A percentile compares a stretch with the other conserved stretches of the same genome.
phyloP scores from a whole-genome alignment of 495 filamentous ascomycete species.

The Viridothelium virens region DNA sequence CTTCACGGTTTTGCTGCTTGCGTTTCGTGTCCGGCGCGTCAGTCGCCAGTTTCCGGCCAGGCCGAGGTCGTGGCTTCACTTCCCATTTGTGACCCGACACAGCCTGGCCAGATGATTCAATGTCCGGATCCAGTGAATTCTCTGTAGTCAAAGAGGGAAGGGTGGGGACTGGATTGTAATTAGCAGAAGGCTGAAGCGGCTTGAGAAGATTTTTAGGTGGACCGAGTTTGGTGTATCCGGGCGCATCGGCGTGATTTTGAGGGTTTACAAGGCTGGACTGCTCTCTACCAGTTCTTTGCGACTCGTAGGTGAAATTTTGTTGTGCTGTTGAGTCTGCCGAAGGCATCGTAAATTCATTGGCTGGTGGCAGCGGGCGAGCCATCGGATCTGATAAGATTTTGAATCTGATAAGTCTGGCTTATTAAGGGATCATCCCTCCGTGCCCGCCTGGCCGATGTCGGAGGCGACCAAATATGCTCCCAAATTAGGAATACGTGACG shows the following conservation, averaged over 20 bases:
- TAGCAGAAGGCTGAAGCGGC: conserved; percentile 1
- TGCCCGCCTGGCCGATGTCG: conserved; percentile 5
- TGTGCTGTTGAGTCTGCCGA: neutral
- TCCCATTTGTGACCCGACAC: neutral
- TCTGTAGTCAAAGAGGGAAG: conserved; percentile 6
- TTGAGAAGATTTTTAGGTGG: conserved; percentile 2
- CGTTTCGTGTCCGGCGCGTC: conserved; percentile 87
- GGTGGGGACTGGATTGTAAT: neutral
- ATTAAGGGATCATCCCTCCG: too few species aligned
- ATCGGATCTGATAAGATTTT: conserved; percentile 9
- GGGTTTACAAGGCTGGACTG: neutral
- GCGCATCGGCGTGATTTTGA: neutral
- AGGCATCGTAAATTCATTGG: conserved; percentile 1
- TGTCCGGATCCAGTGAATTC: conserved; percentile 1
- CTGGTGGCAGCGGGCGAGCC: neutral
- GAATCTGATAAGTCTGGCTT: conserved; percentile 4
- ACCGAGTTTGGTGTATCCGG: neutral
- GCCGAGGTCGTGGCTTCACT: conserved; percentile 34
- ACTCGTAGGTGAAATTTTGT: neutral
- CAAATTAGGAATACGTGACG: too few species aligned
- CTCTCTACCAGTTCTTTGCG: neutral
- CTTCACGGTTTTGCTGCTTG: conserved; percentile 88
- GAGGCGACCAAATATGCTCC: neutral
- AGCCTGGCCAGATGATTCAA: neutral
- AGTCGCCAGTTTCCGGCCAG: conserved; percentile 86